A percentile compares a stretch with the other conserved stretches of the same genome.
phyloP scores from a whole-genome alignment of 2,329 filamentous ascomycete genomes.

The Fusarium redolens region DNA sequence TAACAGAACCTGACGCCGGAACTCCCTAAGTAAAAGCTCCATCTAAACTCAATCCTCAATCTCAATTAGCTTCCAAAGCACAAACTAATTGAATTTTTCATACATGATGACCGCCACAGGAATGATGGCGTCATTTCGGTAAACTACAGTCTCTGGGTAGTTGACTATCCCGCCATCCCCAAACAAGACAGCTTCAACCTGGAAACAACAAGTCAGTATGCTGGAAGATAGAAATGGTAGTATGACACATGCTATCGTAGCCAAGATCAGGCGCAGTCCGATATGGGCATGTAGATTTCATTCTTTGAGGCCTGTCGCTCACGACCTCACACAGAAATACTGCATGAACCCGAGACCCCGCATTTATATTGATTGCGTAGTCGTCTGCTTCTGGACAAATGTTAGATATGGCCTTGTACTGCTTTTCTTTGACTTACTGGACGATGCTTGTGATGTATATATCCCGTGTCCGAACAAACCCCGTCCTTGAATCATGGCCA shows the following conservation, averaged over 20 bases:
- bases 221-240: accelerated
- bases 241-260: constrained; percentile 9
- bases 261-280: neutral
- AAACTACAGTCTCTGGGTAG: constrained; percentile 10
- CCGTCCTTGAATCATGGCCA: neutral
- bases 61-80: accelerated
- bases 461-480: neutral
- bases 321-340: neutral
- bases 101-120: constrained; percentile 1
- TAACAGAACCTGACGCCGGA: neutral
- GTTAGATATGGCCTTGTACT: neutral
- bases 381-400: constrained; percentile 2
- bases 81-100: too few species aligned
- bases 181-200: neutral
- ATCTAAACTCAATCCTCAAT: neutral
- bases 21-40: neutral
- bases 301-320: neutral
- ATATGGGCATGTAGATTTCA: accelerated
- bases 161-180: neutral
- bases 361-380: neutral
- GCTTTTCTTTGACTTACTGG: neutral
- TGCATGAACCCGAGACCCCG: neutral
- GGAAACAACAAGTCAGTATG: neutral
- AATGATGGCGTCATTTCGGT: constrained; percentile 19
- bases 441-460: neutral